A percentile compares a stretch with the other conserved stretches of the same genome.
phyloP scores from a whole-genome alignment of 1,284 basidiomycete genomes.

The Tylopilus sp. region DNA sequence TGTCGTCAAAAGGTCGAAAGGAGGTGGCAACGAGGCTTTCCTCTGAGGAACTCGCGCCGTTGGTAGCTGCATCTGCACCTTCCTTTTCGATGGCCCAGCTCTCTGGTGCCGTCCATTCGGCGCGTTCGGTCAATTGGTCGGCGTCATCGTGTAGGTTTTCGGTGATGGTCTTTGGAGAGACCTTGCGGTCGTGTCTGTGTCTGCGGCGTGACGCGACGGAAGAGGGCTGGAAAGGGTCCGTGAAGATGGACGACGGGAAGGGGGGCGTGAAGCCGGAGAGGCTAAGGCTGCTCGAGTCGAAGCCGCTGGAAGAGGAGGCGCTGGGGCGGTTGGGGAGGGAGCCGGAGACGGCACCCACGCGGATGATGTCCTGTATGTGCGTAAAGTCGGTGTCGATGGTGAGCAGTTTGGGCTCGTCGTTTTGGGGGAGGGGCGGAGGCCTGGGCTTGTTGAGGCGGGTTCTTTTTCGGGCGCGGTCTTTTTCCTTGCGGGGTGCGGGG shows the following conservation, averaged over 20 bases:
- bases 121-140: constrained; percentile 10
- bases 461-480: constrained; percentile 16
- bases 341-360: constrained; percentile 35
- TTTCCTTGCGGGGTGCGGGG: constrained; percentile 34
- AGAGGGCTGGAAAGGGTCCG: constrained; percentile 45
- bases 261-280: constrained; percentile 34
- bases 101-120: constrained; percentile 36
- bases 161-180: constrained; percentile 50
- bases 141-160: constrained; percentile 5
- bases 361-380: constrained; percentile 82
- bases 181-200: constrained; percentile 33
- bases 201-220: constrained; percentile 16
- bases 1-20: constrained; percentile 21
- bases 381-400: constrained; percentile 77
- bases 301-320: constrained; percentile 16
- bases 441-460: constrained; percentile 25
- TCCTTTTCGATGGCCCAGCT: constrained; percentile 39
- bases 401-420: constrained; percentile 19
- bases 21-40: constrained; percentile 23
- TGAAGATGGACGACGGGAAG: constrained; percentile 40
- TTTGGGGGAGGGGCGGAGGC: constrained; percentile 16
- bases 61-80: constrained; percentile 18
- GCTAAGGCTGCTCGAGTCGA: constrained; percentile 27
- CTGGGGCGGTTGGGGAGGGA: constrained; percentile 11
- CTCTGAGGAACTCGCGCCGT: constrained; percentile 31